Evolutionary conservation across 148 eudicot genomes (phyloP).

Genomic region (Vaccinium darrowii): DNA sequence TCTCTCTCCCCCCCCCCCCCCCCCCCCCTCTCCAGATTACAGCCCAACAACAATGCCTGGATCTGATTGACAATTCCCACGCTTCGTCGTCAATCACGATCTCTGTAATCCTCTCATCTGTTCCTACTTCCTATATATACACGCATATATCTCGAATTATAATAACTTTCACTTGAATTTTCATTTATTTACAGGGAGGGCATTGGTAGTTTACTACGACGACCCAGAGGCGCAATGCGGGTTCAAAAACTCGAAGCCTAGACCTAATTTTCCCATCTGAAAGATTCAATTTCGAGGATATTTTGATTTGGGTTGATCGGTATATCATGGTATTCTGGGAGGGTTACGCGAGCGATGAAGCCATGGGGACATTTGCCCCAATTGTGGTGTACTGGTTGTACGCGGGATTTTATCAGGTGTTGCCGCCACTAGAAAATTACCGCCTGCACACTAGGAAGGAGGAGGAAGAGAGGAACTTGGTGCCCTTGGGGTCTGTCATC

Average conservation of each 20-base stretch:
- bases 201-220: background rate
- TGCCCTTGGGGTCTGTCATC: constrained; percentile 34
- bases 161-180: background rate
- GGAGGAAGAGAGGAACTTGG: constrained; percentile 42
- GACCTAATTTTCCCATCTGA: background rate
- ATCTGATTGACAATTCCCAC: constrained; percentile 2
- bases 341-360: constrained; percentile 51
- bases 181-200: background rate
- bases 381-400: constrained; percentile 57
- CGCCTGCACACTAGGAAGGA: constrained; percentile 52
- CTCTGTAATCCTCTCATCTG: background rate
- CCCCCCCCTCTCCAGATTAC: background rate
- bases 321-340: constrained; percentile 53
- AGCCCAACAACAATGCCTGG: constrained; percentile 3
- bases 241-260: background rate
- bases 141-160: background rate
- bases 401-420: constrained; percentile 48
- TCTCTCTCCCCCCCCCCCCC: background rate
- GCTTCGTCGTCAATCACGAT: background rate
- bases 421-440: constrained; percentile 44
- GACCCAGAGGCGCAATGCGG: background rate
- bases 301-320: background rate
- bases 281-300: background rate
- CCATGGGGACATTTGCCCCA: constrained; percentile 53
- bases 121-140: background rate